phyloP scores from a whole-genome alignment of 2,329 filamentous ascomycete species.

The Hymenoscyphus salicellus region DNA sequence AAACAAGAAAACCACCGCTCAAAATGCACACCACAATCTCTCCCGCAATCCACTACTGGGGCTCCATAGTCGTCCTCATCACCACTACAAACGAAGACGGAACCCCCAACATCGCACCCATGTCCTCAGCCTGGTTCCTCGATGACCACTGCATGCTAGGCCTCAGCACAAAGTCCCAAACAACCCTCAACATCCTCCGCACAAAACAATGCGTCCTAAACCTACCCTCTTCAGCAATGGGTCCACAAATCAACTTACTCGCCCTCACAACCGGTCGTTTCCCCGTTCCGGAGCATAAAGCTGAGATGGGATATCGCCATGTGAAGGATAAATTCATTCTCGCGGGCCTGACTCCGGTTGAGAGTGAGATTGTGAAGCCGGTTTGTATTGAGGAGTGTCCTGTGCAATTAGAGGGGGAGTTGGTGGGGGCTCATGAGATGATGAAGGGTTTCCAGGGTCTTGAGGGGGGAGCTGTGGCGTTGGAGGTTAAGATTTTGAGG shows the following conservation, averaged over 20 bases:
- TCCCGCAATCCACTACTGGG: conserved; percentile 43
- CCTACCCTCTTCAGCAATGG: too few relatives aligned
- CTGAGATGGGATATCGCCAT: conserved; percentile 36
- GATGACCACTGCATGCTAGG: conserved; percentile 44
- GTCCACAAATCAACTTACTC: too few relatives aligned
- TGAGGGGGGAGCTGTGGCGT: conserved; percentile 31
- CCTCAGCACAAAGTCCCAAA: conserved; percentile 27
- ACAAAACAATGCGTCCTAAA: too few relatives aligned
- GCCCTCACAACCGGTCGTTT: too few relatives aligned
- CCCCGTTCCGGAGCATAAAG: background rate
- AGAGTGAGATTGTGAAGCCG: conserved; percentile 38
- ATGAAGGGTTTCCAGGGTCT: conserved; percentile 33
- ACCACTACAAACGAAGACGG: conserved; percentile 42
- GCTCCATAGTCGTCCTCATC: conserved; percentile 42
- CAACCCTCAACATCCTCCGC: too few relatives aligned
- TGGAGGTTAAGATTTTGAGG: conserved; percentile 41
- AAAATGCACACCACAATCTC: conserved; percentile 30
- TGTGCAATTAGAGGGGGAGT: conserved; percentile 44
- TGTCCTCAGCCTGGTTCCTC: conserved; percentile 47
- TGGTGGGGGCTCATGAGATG: conserved; percentile 37
- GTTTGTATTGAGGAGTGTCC: conserved; percentile 41
- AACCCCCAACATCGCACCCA: conserved; percentile 42
- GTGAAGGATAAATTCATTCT: conserved; percentile 41
- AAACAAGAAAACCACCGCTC: too few relatives aligned
- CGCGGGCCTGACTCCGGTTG: conserved; percentile 37